A percentile compares a stretch with the other conserved stretches of the same genome.
phyloP scores from a whole-genome alignment of 306 rosid genomes.

The Pyrus bretschneideri region DNA sequence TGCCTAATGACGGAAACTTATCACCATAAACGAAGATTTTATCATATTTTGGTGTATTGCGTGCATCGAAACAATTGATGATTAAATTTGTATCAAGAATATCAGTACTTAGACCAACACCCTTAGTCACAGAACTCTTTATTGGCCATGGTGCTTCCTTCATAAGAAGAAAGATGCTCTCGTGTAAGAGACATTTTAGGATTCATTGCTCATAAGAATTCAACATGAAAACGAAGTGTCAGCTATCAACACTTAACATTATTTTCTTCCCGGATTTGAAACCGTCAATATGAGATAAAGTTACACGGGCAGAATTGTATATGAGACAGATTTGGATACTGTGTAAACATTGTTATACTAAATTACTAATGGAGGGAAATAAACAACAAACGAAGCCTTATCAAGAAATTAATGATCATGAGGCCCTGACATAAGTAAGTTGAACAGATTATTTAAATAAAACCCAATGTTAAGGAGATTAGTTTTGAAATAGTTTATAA shows the following conservation, averaged over 20 bases:
- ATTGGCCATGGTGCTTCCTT: neutral
- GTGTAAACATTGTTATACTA: neutral
- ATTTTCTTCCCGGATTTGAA: too few relatives aligned
- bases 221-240: too few relatives aligned
- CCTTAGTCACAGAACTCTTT: too few relatives aligned
- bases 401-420: constrained; percentile 49
- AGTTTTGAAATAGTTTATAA: constrained; percentile 25
- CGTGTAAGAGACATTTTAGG: neutral
- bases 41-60: neutral
- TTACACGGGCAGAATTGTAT: too few relatives aligned
- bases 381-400: neutral
- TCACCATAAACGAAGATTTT: neutral
- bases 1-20: too few relatives aligned
- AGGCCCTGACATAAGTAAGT: constrained; percentile 62
- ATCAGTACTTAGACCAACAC: too few relatives aligned
- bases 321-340: neutral
- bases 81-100: too few relatives aligned
- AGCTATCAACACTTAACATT: too few relatives aligned
- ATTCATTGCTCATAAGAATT: too few relatives aligned
- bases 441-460: constrained; percentile 48
- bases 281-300: too few relatives aligned
- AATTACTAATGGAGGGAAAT: neutral
- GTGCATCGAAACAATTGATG: too few relatives aligned
- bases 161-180: neutral
- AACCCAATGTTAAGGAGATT: constrained; percentile 37